Conservation (phyloP, 202 grass and related monocot genomes). For the Brachypodium distachyon region DNA sequence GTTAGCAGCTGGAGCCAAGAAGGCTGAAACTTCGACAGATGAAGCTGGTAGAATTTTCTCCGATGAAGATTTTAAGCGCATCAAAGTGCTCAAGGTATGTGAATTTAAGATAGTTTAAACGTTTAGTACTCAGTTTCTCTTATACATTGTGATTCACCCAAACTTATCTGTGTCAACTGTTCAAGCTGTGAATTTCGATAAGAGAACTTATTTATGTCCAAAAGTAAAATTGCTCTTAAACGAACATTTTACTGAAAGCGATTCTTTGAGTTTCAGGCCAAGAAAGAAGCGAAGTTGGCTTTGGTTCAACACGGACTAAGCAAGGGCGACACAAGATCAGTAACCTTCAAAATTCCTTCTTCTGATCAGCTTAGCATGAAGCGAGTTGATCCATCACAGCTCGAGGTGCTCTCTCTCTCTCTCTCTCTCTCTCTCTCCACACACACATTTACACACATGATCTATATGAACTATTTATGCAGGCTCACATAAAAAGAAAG, state of each 20-base stretch:
- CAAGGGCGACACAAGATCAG: constrained; percentile 33
- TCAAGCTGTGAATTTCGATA: background rate
- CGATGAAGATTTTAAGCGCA: constrained; percentile 83
- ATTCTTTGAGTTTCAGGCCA: constrained; percentile 49
- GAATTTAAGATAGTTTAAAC: background rate
- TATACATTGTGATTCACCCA: background rate
- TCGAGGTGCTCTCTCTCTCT: constrained; percentile 36
- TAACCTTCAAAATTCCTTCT: constrained; percentile 57
- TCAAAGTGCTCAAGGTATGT: constrained; percentile 83
- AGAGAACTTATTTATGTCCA: background rate
- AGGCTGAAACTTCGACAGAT: constrained; percentile 11
- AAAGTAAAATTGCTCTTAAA: background rate
- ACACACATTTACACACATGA: background rate
- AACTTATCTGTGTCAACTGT: background rate
- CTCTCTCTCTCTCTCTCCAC: background rate
- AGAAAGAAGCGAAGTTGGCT: constrained; percentile 56
- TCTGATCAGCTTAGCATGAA: constrained; percentile 68
- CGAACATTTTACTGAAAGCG: background rate
- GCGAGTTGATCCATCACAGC: constrained; percentile 64
- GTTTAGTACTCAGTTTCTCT: background rate
- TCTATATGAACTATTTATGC: background rate
- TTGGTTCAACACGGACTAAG: constrained; percentile 62
- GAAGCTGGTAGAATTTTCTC: constrained; percentile 77
- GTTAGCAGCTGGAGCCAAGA: constrained; percentile 48
- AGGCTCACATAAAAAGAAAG: constrained; percentile 69